These are phyloP conservation scores for Scedosporium aurantiacum DNA, from an alignment of 2,329 filamentous ascomycete genomes.

Conservation along the genomic window DNA sequence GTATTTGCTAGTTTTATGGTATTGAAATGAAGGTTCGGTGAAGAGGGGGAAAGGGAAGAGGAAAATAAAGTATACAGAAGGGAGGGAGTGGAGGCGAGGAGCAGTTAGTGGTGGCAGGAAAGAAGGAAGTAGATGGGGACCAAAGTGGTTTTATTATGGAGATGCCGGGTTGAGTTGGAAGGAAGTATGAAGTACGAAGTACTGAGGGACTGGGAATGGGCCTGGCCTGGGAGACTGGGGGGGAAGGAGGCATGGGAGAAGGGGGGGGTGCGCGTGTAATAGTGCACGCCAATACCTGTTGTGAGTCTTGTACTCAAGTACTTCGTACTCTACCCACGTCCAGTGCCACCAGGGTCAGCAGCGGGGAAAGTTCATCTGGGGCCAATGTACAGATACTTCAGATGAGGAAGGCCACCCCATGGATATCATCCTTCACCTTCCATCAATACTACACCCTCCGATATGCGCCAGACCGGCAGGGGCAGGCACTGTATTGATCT, in stretches of 20 bases:
- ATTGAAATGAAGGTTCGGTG: not conserved
- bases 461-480: too few species aligned
- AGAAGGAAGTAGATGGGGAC: not conserved
- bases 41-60: not conserved
- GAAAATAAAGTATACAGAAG: not conserved
- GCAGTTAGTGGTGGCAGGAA: not conserved
- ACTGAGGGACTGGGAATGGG: not conserved
- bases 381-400: not conserved
- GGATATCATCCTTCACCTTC: not conserved
- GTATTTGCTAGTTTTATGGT: not conserved
- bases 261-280: not conserved
- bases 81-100: not conserved
- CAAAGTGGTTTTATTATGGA: constrained; percentile 5
- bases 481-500: too few species aligned
- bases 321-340: not conserved
- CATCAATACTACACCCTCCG: not conserved
- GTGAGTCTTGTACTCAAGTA: not conserved
- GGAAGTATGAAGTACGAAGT: too few species aligned
- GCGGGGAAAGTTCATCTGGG: not conserved
- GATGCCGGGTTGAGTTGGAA: not conserved
- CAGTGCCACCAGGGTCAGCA: not conserved
- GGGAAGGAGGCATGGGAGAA: not conserved
- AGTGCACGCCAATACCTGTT: not conserved
- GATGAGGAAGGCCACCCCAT: not conserved
- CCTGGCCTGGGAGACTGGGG: not conserved